Base-by-base conservation (phyloP, 192 early-diverging fungal species). In the Coemansia sp. region DNA sequence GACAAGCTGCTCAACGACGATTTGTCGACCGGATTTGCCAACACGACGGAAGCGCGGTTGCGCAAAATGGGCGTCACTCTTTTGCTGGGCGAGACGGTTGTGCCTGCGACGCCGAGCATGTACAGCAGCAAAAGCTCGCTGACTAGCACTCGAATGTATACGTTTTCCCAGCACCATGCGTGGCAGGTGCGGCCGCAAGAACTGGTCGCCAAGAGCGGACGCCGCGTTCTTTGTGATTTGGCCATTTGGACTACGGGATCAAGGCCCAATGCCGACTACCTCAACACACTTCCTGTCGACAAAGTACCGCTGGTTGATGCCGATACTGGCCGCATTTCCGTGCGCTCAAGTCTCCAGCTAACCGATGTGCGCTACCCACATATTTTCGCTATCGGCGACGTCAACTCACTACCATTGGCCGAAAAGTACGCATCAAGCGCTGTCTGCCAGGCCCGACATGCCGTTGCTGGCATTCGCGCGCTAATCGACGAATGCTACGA, bases 331-430 rank as follows among this genome's bases (percentile, higher is more conserved):
- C 65, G 68, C 21, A 76, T 87, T 52, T 74, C 70, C 50, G 83
- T 87, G n/a, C 60, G 61, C 2, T 61, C 73, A 8, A 85, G 84
- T 1, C 54, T 85, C 20, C 85, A 87, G 61, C 44, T 87, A 23
- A 49, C 64, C 3, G 76, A 83, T 20, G 36, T 38, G 0, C 53
- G 49, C 0, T 82, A 82, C 47, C 73, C 74, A n/a, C 57, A 87
- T 34, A 85, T 87, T 38, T 85, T 87, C 58, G 85, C 84, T 0
- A 53, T 84, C 2, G 85, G 85, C 20, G 85, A 87, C 37, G 79
- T 76, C 42, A 68, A 80, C 24, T 74, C 85, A 51, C 57, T 72
- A 44, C 67, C 79, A 1, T 47, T 64, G 28, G 54, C 71, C 15
- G 75, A 78, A 58, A 82, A 76, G 42, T 71, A 76, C 36, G 79